phyloP scores from a whole-genome alignment of 306 rosid species.

The Fragaria nilgerrensis region DNA sequence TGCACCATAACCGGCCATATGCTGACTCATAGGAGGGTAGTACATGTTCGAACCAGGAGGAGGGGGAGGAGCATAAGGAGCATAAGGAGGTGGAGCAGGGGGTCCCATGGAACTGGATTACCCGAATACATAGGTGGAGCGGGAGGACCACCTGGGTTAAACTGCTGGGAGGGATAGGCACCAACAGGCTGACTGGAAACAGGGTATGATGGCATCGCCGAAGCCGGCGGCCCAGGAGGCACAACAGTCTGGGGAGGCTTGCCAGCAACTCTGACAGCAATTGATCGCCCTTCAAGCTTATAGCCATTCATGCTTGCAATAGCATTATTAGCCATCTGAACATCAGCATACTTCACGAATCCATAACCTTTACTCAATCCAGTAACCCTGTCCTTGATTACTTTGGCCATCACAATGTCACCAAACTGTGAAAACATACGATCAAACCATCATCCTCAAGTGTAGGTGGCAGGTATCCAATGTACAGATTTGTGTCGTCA shows the following conservation, averaged over 20 bases:
- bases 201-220: conserved; percentile 71
- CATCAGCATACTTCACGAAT: conserved; percentile 87
- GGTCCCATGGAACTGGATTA: conserved; percentile 93
- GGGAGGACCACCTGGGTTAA: conserved; percentile 68
- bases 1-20: conserved; percentile 70
- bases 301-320: conserved; percentile 86
- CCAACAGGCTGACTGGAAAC: conserved; percentile 68
- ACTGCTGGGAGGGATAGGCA: conserved; percentile 90
- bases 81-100: conserved; percentile 76
- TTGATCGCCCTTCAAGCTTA: conserved; percentile 88
- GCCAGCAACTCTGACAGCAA: conserved; percentile 98
- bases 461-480: conserved; percentile 93
- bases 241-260: conserved; percentile 93
- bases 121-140: conserved; percentile 60
- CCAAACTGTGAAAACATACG: conserved; percentile 84
- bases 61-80: conserved; percentile 71
- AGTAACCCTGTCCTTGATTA: conserved; percentile 78
- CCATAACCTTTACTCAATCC: conserved; percentile 96
- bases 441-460: conserved; percentile 90
- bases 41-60: conserved; percentile 82
- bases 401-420: conserved; percentile 96
- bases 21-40: conserved; percentile 71
- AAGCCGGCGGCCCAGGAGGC: conserved; percentile 83
- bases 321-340: conserved; percentile 91
- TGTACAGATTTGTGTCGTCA: conserved; percentile 91